Conservation (phyloP, 352 stramenopile genomes). For the Phytophthora colocasiae region DNA sequence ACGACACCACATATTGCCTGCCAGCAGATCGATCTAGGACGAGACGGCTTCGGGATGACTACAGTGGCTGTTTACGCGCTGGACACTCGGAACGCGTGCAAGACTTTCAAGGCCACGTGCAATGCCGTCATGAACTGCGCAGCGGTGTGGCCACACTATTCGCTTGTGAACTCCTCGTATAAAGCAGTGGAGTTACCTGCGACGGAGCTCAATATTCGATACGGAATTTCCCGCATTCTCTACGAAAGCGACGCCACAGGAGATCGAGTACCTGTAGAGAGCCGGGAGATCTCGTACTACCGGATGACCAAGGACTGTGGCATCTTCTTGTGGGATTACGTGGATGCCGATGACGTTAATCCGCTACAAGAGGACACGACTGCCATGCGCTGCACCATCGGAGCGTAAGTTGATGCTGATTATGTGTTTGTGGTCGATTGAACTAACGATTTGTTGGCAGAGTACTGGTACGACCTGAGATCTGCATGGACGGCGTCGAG, state of each 20-base stretch:
- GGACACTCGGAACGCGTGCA: constrained; percentile 33
- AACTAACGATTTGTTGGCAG: constrained; percentile 13
- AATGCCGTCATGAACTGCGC: constrained; percentile 33
- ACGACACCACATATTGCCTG: constrained; percentile 26
- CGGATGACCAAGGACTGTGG: constrained; percentile 29
- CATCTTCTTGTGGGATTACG: constrained; percentile 45
- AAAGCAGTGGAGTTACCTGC: constrained; percentile 23
- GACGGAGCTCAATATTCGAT: constrained; percentile 38
- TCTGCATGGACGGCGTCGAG: constrained; percentile 55
- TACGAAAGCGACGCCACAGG: constrained; percentile 35
- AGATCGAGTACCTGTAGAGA: constrained; percentile 34
- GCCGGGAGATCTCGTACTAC: constrained; percentile 37
- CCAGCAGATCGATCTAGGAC: constrained; percentile 30
- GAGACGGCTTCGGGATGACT: constrained; percentile 37
- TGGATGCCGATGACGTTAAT: constrained; percentile 42
- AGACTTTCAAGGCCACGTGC: constrained; percentile 32
- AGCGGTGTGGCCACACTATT: constrained; percentile 39
- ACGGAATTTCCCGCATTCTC: constrained; percentile 28
- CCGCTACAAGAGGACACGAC: constrained; percentile 22
- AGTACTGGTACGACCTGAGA: constrained; percentile 47
- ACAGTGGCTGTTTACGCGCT: constrained; percentile 38
- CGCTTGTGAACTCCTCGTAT: constrained; percentile 25
- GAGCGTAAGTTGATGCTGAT: constrained; percentile 38
- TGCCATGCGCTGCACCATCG: constrained; percentile 33
- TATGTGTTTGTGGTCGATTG: constrained; percentile 16